Conservation (phyloP, 306 rosid genomes). For the Carpinus viminea region DNA sequence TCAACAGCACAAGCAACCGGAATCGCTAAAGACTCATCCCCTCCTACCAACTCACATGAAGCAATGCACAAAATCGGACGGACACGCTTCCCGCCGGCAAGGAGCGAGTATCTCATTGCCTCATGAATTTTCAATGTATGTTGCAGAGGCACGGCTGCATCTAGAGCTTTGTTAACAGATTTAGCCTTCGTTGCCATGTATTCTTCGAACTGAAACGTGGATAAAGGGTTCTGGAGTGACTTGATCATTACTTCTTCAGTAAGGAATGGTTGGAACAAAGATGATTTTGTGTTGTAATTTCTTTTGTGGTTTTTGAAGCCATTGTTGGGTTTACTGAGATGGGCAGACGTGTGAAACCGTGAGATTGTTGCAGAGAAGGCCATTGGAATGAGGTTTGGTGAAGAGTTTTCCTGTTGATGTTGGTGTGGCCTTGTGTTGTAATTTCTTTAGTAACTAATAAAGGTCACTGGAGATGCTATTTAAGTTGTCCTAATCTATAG, state of each 20-base stretch:
- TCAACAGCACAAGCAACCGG: conserved; percentile 41
- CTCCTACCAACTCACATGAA: conserved; percentile 43
- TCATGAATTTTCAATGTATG: conserved; percentile 28
- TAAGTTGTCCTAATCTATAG: background rate
- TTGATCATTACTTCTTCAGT: background rate
- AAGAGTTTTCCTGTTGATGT: background rate
- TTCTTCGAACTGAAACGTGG: conserved; percentile 18
- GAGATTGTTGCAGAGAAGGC: conserved; percentile 7
- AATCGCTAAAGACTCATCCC: conserved; percentile 27
- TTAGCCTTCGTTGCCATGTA: conserved; percentile 33
- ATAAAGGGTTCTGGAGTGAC: background rate
- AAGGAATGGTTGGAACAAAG: conserved; percentile 6
- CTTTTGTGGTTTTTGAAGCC: background rate
- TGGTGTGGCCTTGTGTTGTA: background rate
- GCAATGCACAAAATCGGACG: conserved; percentile 37
- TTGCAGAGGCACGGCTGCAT: conserved; percentile 39
- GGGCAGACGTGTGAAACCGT: background rate
- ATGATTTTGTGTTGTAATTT: background rate
- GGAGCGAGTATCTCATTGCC: conserved; percentile 40
- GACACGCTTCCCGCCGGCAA: conserved; percentile 28
- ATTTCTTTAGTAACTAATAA: background rate
- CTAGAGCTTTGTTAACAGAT: conserved; percentile 25
- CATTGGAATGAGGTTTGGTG: background rate
- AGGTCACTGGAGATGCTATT: background rate
- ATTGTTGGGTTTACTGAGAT: background rate